These are phyloP conservation scores for Verticillium alfalfae DNA, from an alignment of 2,329 filamentous ascomycete species.

Conservation along the genomic window DNA sequence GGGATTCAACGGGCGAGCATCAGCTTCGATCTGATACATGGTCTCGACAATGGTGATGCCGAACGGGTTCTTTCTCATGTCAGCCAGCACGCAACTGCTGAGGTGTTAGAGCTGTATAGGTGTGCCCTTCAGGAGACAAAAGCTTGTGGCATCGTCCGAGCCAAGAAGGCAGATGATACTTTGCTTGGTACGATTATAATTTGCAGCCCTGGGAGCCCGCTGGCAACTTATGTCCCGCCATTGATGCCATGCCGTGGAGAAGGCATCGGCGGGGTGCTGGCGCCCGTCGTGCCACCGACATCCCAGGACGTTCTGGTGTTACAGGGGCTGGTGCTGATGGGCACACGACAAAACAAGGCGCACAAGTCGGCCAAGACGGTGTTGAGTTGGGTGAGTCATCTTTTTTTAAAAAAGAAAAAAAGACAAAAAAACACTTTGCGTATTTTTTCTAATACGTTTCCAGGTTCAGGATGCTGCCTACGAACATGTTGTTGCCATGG, in stretches of 20 bases:
- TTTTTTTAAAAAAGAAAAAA: no score
- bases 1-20: conserved; percentile 68
- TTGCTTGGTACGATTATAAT: conserved; percentile 76
- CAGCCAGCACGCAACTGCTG: conserved; percentile 66
- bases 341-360: conserved; percentile 75
- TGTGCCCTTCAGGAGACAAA: conserved; percentile 66
- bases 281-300: conserved; percentile 67
- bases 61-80: conserved; percentile 71
- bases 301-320: conserved; percentile 64
- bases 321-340: conserved; percentile 75
- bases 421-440: not conserved
- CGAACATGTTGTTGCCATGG: conserved; percentile 72
- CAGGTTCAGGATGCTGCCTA: conserved; percentile 66
- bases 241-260: conserved; percentile 54
- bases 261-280: conserved; percentile 69
- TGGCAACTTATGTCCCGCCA: conserved; percentile 66
- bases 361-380: conserved; percentile 69
- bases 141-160: conserved; percentile 76
- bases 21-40: conserved; percentile 79
- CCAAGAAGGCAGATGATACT: conserved; percentile 63
- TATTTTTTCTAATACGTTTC: conserved; percentile 10
- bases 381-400: conserved; percentile 68
- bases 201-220: conserved; percentile 62
- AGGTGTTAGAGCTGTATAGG: conserved; percentile 74
- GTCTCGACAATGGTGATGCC: conserved; percentile 68